phyloP scores from a whole-genome alignment of 371 early-diverging fungal species.

The Saksenaea oblongispora region DNA sequence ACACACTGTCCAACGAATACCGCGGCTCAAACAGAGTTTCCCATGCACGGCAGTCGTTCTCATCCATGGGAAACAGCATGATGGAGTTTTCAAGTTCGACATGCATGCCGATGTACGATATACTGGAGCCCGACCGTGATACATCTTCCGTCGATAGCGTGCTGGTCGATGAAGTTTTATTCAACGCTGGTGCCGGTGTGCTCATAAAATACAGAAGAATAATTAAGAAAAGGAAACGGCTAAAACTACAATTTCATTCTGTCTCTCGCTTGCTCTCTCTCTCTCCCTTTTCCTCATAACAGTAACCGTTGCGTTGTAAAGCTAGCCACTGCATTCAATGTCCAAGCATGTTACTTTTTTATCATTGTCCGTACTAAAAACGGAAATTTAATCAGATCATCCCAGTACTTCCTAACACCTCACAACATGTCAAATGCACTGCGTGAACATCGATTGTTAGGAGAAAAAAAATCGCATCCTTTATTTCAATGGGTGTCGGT shows the following conservation, averaged over 20 bases:
- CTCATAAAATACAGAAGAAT: not conserved
- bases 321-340: not conserved
- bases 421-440: not conserved
- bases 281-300: not conserved
- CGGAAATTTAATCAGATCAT: not conserved
- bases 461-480: no score
- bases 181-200: not conserved
- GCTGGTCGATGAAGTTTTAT: constrained; percentile 2
- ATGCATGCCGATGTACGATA: not conserved
- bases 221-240: not conserved
- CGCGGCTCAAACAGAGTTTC: constrained; percentile 21
- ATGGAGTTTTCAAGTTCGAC: not conserved
- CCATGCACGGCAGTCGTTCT: constrained; percentile 7
- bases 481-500: no score
- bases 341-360: not conserved
- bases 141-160: not conserved
- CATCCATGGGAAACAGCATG: not conserved
- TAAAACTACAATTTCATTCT: not conserved
- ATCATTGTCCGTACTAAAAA: not conserved
- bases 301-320: constrained; percentile 8
- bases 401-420: not conserved
- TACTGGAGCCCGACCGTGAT: not conserved
- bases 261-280: not conserved
- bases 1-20: constrained; percentile 1
- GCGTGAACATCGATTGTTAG: no score